Conservation (phyloP, 306 rosid genomes). For the Rubus idaeus region DNA sequence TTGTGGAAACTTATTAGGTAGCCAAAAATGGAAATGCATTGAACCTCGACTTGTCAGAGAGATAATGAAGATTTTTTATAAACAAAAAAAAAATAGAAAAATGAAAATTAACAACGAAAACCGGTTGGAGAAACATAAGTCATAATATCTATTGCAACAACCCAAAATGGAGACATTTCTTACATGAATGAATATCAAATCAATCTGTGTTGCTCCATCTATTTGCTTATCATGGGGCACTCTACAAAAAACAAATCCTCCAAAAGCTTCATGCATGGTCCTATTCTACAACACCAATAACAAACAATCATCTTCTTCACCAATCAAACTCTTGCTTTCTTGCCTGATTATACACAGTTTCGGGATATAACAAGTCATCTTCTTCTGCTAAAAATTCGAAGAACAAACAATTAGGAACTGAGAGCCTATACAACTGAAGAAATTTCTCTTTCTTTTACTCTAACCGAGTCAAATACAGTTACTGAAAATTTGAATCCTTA, state of each 20-base stretch:
- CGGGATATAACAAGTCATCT: constrained; percentile 56
- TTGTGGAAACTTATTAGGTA: neutral
- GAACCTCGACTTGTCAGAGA: neutral
- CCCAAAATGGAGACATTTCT: neutral
- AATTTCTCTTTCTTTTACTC: constrained; percentile 14
- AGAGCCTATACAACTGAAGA: constrained; percentile 67
- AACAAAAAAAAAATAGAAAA: neutral
- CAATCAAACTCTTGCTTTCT: constrained; percentile 40
- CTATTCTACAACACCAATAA: constrained; percentile 43
- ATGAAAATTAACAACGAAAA: neutral
- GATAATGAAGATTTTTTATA: neutral
- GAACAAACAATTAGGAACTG: constrained; percentile 72
- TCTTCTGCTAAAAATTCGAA: constrained; percentile 83
- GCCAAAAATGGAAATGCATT: neutral
- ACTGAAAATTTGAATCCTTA: constrained; percentile 43
- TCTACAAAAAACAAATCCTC: constrained; percentile 32
- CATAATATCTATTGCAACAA: neutral
- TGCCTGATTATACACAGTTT: constrained; percentile 38
- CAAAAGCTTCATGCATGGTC: constrained; percentile 44
- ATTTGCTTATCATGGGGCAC: constrained; percentile 13
- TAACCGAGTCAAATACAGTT: constrained; percentile 52
- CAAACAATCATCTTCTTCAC: constrained; percentile 45
- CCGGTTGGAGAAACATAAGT: neutral
- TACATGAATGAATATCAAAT: constrained; percentile 17
- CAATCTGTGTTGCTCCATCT: constrained; percentile 16